These are phyloP conservation scores for Alternaria longipes DNA, from an alignment of 2,329 filamentous ascomycete species.

Conservation along the genomic window DNA sequence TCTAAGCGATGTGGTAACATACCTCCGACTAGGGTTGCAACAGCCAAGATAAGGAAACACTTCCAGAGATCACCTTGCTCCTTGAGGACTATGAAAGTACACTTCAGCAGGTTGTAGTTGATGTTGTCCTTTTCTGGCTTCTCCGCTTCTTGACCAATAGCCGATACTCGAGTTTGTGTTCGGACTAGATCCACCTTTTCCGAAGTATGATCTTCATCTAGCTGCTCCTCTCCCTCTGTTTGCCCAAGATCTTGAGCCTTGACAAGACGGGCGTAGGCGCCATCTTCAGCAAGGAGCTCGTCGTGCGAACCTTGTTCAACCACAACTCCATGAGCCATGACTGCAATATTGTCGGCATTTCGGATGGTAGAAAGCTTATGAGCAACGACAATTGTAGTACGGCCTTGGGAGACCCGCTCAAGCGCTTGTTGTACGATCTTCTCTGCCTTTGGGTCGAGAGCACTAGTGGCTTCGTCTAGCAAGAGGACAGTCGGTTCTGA, in stretches of 20 bases:
- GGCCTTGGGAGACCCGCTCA: constrained; percentile 81
- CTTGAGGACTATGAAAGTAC: constrained; percentile 37
- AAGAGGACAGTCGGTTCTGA: constrained; percentile 89
- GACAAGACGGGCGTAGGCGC: constrained; percentile 79
- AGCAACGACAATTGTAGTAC: constrained; percentile 95
- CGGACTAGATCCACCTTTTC: constrained; percentile 34
- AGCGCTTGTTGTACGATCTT: constrained; percentile 92
- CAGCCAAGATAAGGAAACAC: constrained; percentile 34
- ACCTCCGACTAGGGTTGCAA: constrained; percentile 48
- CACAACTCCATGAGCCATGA: constrained; percentile 82
- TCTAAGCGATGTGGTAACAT: not conserved
- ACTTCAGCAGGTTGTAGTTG: constrained; percentile 42
- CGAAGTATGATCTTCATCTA: constrained; percentile 25
- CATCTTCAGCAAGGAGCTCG: constrained; percentile 73
- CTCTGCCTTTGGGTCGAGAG: constrained; percentile 92
- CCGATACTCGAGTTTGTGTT: constrained; percentile 42
- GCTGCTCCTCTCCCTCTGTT: constrained; percentile 27
- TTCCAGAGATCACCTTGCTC: constrained; percentile 53
- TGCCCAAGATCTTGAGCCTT: constrained; percentile 58
- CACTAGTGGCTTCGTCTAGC: constrained; percentile 86
- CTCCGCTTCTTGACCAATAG: constrained; percentile 30
- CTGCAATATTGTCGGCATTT: constrained; percentile 92
- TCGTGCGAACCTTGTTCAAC: constrained; percentile 92
- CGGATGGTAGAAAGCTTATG: constrained; percentile 94
- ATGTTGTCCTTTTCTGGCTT: constrained; percentile 32